Conservation (phyloP, 1,139 yeast genomes). For the Blastobotrys illinoisensis region DNA sequence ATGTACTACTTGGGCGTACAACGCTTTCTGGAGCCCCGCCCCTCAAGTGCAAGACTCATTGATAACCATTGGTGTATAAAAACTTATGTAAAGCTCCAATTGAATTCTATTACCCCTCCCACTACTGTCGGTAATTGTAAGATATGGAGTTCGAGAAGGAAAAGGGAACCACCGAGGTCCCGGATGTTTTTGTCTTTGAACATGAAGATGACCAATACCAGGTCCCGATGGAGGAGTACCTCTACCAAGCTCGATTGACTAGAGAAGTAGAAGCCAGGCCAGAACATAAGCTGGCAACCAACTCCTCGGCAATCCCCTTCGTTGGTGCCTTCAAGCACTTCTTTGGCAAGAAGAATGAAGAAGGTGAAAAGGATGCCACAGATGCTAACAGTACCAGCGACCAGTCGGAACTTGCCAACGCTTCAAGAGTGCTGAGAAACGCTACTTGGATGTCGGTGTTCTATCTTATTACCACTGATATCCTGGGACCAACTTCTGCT, state of each 20-base stretch:
- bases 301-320: constrained; percentile 20
- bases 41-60: neutral
- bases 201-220: constrained; percentile 16
- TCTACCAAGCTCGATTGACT: constrained; percentile 31
- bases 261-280: constrained; percentile 27
- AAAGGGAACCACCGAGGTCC: neutral
- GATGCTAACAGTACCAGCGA: neutral
- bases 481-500: constrained; percentile 42
- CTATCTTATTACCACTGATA: constrained; percentile 43
- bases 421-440: constrained; percentile 31
- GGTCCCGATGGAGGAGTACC: constrained; percentile 30
- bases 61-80: neutral
- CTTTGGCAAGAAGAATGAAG: constrained; percentile 6
- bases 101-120: neutral
- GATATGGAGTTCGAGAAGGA: neutral
- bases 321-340: constrained; percentile 14
- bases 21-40: too few relatives aligned
- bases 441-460: constrained; percentile 38
- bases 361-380: neutral
- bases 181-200: neutral
- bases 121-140: too few relatives aligned
- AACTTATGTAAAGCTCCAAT: neutral
- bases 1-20: too few relatives aligned
- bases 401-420: constrained; percentile 15
- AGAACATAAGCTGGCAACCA: constrained; percentile 12